Evolutionary conservation across 1,284 basidiomycete genomes (phyloP).

Genomic region (Calocybe gambosa): DNA sequence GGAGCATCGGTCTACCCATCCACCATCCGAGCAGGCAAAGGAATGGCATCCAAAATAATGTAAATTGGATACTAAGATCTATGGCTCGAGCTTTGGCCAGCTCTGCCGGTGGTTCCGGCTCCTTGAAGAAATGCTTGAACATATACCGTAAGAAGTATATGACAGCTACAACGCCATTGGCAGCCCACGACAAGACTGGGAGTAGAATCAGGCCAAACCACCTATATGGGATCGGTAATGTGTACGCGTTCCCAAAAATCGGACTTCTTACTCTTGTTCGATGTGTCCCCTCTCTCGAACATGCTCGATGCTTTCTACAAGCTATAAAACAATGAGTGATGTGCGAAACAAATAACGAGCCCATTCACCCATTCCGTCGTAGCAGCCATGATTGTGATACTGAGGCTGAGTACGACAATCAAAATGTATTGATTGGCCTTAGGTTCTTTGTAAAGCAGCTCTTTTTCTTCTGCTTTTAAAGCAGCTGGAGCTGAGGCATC

Average conservation of each 20-base stretch:
- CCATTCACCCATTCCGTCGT: constrained; percentile 61
- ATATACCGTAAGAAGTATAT: constrained; percentile 42
- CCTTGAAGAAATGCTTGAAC: constrained; percentile 28
- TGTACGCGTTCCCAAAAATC: background rate
- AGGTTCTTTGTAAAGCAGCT: constrained; percentile 40
- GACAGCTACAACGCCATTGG: constrained; percentile 54
- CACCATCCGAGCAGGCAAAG: constrained; percentile 57
- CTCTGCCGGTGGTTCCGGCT: constrained; percentile 36
- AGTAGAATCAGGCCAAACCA: constrained; percentile 69
- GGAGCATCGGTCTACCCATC: constrained; percentile 41
- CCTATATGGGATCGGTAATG: constrained; percentile 23
- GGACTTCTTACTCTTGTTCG: constrained; percentile 38
- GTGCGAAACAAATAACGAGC: background rate
- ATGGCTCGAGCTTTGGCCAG: constrained; percentile 56
- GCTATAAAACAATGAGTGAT: constrained; percentile 27
- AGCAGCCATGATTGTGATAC: constrained; percentile 53
- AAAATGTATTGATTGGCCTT: constrained; percentile 58
- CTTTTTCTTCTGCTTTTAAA: constrained; percentile 36
- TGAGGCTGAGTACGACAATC: constrained; percentile 42
- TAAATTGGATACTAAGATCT: constrained; percentile 63
- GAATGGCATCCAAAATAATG: constrained; percentile 63
- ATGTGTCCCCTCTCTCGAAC: constrained; percentile 40
- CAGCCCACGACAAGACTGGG: constrained; percentile 64
- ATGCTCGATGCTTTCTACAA: constrained; percentile 56
- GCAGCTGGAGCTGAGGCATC: constrained; percentile 39